Conservation (phyloP, 495 filamentous ascomycete genomes). For the Cercophora scortea region DNA sequence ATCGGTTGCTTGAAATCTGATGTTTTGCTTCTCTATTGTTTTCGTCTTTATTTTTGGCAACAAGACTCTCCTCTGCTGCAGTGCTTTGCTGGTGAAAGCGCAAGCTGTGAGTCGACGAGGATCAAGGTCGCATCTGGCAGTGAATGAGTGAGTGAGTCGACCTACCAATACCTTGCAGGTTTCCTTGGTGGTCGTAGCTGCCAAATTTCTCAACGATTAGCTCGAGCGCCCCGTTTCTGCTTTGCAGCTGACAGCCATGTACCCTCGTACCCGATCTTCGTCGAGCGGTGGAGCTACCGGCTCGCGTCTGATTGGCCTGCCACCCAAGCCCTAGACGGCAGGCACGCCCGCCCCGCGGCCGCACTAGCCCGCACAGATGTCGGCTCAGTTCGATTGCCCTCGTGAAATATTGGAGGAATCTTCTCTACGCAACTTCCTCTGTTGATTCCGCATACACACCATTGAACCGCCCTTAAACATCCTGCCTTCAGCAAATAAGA, state of each 20-base stretch:
- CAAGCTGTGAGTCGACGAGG: too few species aligned
- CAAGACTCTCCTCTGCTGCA: too few species aligned
- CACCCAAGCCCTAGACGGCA: constrained; percentile 23
- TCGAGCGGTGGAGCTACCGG: constrained; percentile 1
- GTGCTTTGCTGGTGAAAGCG: too few species aligned
- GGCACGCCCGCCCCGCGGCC: constrained; percentile 4
- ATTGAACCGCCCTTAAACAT: constrained; percentile 78
- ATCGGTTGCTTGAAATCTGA: too few species aligned
- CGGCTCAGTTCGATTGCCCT: constrained; percentile 14
- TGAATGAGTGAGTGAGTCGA: too few species aligned
- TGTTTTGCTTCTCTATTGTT: too few species aligned
- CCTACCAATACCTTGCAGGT: too few species aligned
- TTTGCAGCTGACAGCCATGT: not conserved
- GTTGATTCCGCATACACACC: constrained; percentile 18
- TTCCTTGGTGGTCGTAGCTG: too few species aligned
- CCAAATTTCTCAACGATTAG: not conserved
- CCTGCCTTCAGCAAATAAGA: constrained; percentile 86
- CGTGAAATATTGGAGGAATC: constrained; percentile 17
- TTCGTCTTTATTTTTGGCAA: too few species aligned
- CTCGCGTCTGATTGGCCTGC: constrained; percentile 11
- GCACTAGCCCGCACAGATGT: constrained; percentile 11
- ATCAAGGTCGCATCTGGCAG: too few species aligned
- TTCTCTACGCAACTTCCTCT: constrained; percentile 11
- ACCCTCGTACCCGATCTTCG: not conserved
- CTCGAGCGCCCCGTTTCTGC: not conserved